phyloP scores from a whole-genome alignment of 2,329 filamentous ascomycete species.

The Aureobasidium sp. region DNA sequence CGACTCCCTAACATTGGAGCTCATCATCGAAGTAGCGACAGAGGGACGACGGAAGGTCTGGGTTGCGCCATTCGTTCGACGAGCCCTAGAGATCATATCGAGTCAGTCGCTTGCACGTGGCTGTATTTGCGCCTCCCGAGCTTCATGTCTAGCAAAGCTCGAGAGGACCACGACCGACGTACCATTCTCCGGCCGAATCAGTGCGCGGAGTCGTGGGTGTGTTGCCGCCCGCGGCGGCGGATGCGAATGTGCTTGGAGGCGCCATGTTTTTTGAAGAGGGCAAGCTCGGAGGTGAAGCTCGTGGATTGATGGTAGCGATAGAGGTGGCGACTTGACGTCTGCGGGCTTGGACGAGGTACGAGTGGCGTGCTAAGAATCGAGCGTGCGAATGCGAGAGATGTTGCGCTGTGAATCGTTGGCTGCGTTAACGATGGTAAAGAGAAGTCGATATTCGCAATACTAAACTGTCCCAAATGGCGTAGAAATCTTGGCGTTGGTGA shows the following conservation, averaged over 20 bases:
- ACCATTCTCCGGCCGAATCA: constrained; percentile 41
- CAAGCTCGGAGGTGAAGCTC: constrained; percentile 12
- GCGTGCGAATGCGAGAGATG: background rate
- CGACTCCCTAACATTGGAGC: constrained; percentile 30
- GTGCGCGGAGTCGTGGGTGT: constrained; percentile 31
- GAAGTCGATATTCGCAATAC: constrained; percentile 5
- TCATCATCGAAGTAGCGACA: constrained; percentile 47
- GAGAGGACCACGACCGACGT: constrained; percentile 23
- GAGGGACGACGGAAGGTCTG: constrained; percentile 61
- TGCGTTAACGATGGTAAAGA: constrained; percentile 3
- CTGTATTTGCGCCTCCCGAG: constrained; percentile 13
- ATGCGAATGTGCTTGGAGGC: constrained; percentile 42
- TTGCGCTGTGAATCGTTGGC: constrained; percentile 6
- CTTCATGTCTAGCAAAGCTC: constrained; percentile 4
- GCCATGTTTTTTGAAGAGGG: constrained; percentile 30
- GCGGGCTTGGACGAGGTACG: background rate
- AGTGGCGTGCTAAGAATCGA: background rate
- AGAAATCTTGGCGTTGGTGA: constrained; percentile 5
- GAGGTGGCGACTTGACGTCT: constrained; percentile 4
- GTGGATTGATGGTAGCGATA: background rate
- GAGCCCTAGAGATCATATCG: constrained; percentile 41
- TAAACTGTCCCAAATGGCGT: background rate
- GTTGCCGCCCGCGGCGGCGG: constrained; percentile 41
- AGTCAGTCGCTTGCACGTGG: constrained; percentile 6
- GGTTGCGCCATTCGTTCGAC: constrained; percentile 58